Evolutionary conservation across 192 early-diverging fungal genomes (phyloP), one percentile per base, ranked within the genome.

Genomic region (Coemansia javaensis): DNA sequence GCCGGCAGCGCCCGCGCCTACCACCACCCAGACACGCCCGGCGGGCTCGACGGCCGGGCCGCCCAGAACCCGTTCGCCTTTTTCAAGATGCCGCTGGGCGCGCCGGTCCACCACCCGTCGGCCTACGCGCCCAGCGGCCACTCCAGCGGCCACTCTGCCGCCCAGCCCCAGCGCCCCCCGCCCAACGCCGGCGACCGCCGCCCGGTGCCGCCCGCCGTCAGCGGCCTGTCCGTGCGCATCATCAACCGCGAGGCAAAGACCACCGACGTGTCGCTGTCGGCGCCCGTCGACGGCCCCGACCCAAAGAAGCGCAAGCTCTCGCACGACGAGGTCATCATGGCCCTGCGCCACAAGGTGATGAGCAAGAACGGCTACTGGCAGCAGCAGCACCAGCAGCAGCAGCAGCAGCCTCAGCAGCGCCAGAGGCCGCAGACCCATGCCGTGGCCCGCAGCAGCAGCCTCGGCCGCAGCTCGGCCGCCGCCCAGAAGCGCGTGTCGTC

Each of bases 311-410:
- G 72, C 36, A 63, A 53, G 41, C 55, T 75, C 16, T 68, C 65
- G 47, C 72, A 75, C 24, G 72, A 75, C 32, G 72, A 75, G 24
- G 72, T 75, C 0, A 67, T 75, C 22, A 69, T 57, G 58, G 72
- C 72, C 16, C 50, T 75, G 48, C 55, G 72, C n/a, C 72, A 66
- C 61, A 75, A 75, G 33, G 66, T 75, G 10, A 66, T 74, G 70
- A 42, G 57, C 46, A 74, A 74, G 21, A 35, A 40, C 25, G 44
- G 31, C 17, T 30, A 42, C 24, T 46, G 39, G 52, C 39, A 40
- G 23, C 52, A 53, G 41, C 51, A 52, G 31, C 51, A 44, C 5
- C 8, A 40, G 22, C 17, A 21, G 20, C 40, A 47, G 32, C 27
- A 34, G 27, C 32, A 49, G 25, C 27, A 5, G 17, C 47, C n/a